These are phyloP conservation scores for Sugiyamaella paludigena DNA, from an alignment of 1,139 yeast genomes.

Conservation along the genomic window DNA sequence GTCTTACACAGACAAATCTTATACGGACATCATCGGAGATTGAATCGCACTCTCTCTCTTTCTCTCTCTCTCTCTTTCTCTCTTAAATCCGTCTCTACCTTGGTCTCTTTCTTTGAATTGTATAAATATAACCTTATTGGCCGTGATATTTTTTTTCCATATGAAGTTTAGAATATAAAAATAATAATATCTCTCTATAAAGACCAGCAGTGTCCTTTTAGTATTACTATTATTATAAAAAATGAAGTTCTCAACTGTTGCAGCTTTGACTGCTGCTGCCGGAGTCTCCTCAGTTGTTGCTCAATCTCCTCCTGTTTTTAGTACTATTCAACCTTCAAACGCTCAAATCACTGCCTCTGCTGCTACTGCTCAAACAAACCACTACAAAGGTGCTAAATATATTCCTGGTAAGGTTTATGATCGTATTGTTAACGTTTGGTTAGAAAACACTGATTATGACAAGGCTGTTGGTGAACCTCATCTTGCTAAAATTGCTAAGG, in stretches of 20 bases:
- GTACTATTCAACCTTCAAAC: conserved; percentile 40
- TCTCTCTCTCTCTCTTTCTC: no score
- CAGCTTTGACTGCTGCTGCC: conserved; percentile 23
- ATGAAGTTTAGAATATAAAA: no score
- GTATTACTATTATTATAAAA: neutral
- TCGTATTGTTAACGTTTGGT: conserved; percentile 46
- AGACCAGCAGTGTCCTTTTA: no score
- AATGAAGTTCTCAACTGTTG: conserved; percentile 16
- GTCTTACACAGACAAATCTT: no score
- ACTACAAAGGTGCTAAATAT: conserved; percentile 33
- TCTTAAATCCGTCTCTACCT: no score
- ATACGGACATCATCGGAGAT: no score
- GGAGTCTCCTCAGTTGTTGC: conserved; percentile 27
- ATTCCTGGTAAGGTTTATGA: conserved; percentile 45
- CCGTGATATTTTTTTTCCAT: no score
- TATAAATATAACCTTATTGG: no score
- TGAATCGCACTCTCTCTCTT: no score
- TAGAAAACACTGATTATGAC: conserved; percentile 50
- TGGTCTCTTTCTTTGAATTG: no score
- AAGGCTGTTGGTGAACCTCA: conserved; percentile 47
- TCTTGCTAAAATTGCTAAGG: conserved; percentile 41
- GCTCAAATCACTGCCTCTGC: conserved; percentile 42
- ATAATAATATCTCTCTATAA: no score
- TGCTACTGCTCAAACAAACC: conserved; percentile 41
- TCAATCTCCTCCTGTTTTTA: conserved; percentile 34